A percentile compares a stretch with the other conserved stretches of the same genome.
phyloP scores from a whole-genome alignment of 2,329 filamentous ascomycete genomes.

The Kalaharituber pfeilii region DNA sequence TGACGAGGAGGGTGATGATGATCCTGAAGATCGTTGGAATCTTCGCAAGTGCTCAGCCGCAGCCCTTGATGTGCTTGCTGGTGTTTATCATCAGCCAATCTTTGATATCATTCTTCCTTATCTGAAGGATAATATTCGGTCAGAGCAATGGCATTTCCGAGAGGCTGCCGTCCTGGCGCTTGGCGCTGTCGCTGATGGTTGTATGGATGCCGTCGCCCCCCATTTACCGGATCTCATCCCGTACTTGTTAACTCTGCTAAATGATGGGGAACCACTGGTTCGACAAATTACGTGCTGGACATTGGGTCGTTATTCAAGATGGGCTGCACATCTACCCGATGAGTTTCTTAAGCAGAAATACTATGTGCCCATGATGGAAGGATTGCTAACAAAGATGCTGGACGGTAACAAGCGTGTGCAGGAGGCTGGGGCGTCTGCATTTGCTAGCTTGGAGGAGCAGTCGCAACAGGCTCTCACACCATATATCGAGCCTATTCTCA shows the following conservation, averaged over 20 bases:
- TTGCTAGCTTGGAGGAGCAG: slow-evolving; percentile 90
- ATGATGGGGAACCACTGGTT: slow-evolving; percentile 75
- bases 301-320: slow-evolving; percentile 76
- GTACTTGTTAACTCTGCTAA: slow-evolving; percentile 71
- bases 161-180: slow-evolving; percentile 89
- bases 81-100: slow-evolving; percentile 70
- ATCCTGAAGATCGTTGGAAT: slow-evolving; percentile 87
- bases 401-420: slow-evolving; percentile 97
- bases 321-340: slow-evolving; percentile 63
- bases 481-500: slow-evolving; percentile 77
- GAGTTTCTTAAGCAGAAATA: slow-evolving; percentile 51
- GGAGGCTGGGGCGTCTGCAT: slow-evolving; percentile 86
- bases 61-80: slow-evolving; percentile 81
- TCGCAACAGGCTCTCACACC: slow-evolving; percentile 63
- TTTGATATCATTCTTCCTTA: slow-evolving; percentile 89
- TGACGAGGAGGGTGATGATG: slow-evolving; percentile 51
- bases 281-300: slow-evolving; percentile 98
- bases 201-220: slow-evolving; percentile 73
- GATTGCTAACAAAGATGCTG: slow-evolving; percentile 82
- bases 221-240: slow-evolving; percentile 81
- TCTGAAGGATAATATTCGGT: slow-evolving; percentile 71
- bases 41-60: slow-evolving; percentile 93
- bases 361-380: slow-evolving; percentile 95
- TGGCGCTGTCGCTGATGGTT: slow-evolving; percentile 87
- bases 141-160: slow-evolving; percentile 75